Conservation (phyloP, 371 early-diverging fungal genomes). For the Coemansia sp. region DNA sequence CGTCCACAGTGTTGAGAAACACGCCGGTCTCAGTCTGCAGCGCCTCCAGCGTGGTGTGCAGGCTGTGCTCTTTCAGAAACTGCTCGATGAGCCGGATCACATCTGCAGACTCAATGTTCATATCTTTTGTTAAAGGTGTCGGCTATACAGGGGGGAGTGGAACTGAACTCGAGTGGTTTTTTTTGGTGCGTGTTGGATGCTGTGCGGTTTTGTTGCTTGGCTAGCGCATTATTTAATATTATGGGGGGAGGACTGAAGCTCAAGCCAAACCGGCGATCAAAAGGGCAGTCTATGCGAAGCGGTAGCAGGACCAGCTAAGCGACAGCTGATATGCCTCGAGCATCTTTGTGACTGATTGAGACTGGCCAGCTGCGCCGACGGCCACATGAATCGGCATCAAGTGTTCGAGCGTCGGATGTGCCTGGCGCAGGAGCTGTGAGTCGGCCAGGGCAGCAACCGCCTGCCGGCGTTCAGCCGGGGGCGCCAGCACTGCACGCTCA, state of each 20-base stretch:
- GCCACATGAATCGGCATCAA: constrained; percentile 55
- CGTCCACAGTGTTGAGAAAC: constrained; percentile 80
- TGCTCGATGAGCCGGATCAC: constrained; percentile 87
- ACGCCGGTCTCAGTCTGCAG: constrained; percentile 83
- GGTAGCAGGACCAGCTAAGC: constrained; percentile 45
- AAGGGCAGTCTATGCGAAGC: background rate
- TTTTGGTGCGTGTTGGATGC: too few species aligned
- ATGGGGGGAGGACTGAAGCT: too few species aligned
- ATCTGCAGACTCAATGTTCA: constrained; percentile 53
- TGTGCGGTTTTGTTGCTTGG: too few species aligned
- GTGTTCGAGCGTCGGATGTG: constrained; percentile 55
- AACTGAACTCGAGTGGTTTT: too few species aligned
- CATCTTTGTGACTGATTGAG: constrained; percentile 27
- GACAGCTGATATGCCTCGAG: constrained; percentile 47
- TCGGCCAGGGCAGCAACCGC: constrained; percentile 42
- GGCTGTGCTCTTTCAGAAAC: constrained; percentile 87
- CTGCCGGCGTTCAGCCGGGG: constrained; percentile 21
- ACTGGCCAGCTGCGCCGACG: constrained; percentile 50
- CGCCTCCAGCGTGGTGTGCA: constrained; percentile 65
- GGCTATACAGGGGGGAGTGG: too few species aligned
- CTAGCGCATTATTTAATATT: too few species aligned
- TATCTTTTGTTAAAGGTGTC: background rate
- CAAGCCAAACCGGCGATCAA: too few species aligned
- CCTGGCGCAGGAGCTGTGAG: constrained; percentile 38
- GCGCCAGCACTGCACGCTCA: constrained; percentile 35